Base-by-base conservation (phyloP, 768 basidiomycete genomes). In the Tricholoma furcatifolium region DNA sequence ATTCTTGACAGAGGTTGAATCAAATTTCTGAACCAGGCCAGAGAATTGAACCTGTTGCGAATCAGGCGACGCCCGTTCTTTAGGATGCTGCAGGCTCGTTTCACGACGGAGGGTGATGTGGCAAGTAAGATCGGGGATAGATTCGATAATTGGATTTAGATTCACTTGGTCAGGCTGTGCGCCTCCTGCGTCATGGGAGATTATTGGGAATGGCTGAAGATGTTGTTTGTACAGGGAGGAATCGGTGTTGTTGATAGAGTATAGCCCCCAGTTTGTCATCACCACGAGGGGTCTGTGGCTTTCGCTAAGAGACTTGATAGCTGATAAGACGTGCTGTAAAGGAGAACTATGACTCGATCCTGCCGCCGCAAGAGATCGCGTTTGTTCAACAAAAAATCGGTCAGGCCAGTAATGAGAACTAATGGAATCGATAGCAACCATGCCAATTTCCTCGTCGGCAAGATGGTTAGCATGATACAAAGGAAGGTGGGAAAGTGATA, bases 401-500 rank as follows among this genome's bases (percentile, higher is more conserved):
- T 93, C 91, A 2, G 76, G 56, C 91, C 92, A 93, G 67, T 89
- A 81, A 62, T 86, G 90, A 0, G 88, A 65, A 64, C 85, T 85
- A 53, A 91, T 67, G 12, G 90, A 91, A 67, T 94, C 91, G 42
- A 93, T 72, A 9, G 81, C 82, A 34, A 94, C 67, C 49, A 91
- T 60, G 6, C 83, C 84, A 10, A 93, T 75, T 54, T 84, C 83
- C 30, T 72, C 66, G 39, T 79, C 67, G 30, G 78, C 73, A 53
- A 85, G 74, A 47, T 73, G 67, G 15, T 65, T 62, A 3, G 68
- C 62, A 58, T 85, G 82, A 60, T 84, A 84, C 3, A 66, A 63
- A 12, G 83, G 75, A 15, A 94, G 73, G 58, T 80, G 67, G 18
- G 74, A 65, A 55, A 94, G 72, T 11, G 87, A 85, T 4, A 77